Conservation (phyloP, 2,329 filamentous ascomycete species). For the Fusarium mexicanum region DNA sequence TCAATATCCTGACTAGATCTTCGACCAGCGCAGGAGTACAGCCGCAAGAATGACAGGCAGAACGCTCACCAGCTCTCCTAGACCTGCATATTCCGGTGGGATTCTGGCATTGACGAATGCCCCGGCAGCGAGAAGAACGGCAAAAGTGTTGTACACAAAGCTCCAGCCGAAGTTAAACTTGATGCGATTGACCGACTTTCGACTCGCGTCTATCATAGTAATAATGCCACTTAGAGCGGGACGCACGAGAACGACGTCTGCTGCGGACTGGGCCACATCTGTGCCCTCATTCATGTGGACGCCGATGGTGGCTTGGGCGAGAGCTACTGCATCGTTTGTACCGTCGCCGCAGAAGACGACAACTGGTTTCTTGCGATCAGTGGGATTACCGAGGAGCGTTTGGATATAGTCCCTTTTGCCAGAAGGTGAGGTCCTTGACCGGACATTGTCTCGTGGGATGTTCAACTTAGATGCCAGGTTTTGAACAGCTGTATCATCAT, state of each 20-base stretch:
- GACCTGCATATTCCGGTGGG: slow-evolving; percentile 70
- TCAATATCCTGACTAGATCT: slow-evolving; percentile 20
- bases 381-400: slow-evolving; percentile 43
- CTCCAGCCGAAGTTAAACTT: slow-evolving; percentile 77
- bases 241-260: slow-evolving; percentile 75
- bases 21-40: slow-evolving; percentile 41
- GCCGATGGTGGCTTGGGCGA: slow-evolving; percentile 76
- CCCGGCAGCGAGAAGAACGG: slow-evolving; percentile 72
- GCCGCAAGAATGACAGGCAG: slow-evolving; percentile 68
- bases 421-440: slow-evolving; percentile 55
- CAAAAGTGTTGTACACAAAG: slow-evolving; percentile 75
- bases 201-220: slow-evolving; percentile 64
- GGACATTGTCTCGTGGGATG: slow-evolving; percentile 52
- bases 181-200: slow-evolving; percentile 59
- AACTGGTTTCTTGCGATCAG: slow-evolving; percentile 43
- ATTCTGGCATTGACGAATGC: slow-evolving; percentile 65
- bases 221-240: slow-evolving; percentile 65
- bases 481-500: slow-evolving; percentile 61
- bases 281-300: slow-evolving; percentile 71
- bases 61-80: slow-evolving; percentile 80
- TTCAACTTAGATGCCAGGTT: slow-evolving; percentile 51
- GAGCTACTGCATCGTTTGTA: slow-evolving; percentile 79
- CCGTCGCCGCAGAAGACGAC: slow-evolving; percentile 81
- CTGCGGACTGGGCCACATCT: slow-evolving; percentile 73
- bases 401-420: slow-evolving; percentile 60